Evolutionary conservation across 2,329 filamentous ascomycete species (phyloP).

Genomic region (Cryphonectria naterciae): DNA sequence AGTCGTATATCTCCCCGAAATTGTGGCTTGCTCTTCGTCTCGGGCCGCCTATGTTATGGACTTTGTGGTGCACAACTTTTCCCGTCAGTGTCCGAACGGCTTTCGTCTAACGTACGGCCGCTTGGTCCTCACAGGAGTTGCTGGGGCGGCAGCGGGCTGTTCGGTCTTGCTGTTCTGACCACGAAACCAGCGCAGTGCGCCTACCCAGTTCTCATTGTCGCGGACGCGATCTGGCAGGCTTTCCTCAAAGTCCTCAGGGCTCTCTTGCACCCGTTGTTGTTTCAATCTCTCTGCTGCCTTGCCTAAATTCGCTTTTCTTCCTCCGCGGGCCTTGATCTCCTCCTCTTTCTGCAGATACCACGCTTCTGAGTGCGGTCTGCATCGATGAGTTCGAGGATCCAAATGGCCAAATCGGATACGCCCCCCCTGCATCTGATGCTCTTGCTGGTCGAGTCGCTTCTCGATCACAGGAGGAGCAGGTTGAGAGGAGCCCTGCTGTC

Average conservation of each 20-base stretch:
- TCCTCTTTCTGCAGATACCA: conserved; percentile 53
- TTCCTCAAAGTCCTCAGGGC: conserved; percentile 34
- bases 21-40: not conserved
- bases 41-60: not conserved
- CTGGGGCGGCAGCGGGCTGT: conserved; percentile 11
- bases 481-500: conserved; percentile 32
- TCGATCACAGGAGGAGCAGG: conserved; percentile 31
- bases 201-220: conserved; percentile 50
- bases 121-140: conserved; percentile 23
- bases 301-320: conserved; percentile 56
- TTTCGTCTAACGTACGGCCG: conserved; percentile 23
- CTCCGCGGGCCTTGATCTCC: conserved; percentile 54
- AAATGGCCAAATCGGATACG: conserved; percentile 48
- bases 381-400: conserved; percentile 56
- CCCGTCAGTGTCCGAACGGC: conserved; percentile 3
- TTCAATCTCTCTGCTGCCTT: conserved; percentile 46
- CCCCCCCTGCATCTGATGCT: conserved; percentile 28
- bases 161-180: conserved; percentile 5
- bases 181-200: conserved; percentile 41
- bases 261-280: conserved; percentile 36
- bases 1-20: not conserved
- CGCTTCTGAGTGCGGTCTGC: conserved; percentile 45
- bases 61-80: not conserved
- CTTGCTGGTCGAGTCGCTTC: conserved; percentile 25
- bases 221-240: conserved; percentile 49